These are phyloP conservation scores for Venturia effusa DNA, from an alignment of 2,329 filamentous ascomycete species.

Conservation along the genomic window DNA sequence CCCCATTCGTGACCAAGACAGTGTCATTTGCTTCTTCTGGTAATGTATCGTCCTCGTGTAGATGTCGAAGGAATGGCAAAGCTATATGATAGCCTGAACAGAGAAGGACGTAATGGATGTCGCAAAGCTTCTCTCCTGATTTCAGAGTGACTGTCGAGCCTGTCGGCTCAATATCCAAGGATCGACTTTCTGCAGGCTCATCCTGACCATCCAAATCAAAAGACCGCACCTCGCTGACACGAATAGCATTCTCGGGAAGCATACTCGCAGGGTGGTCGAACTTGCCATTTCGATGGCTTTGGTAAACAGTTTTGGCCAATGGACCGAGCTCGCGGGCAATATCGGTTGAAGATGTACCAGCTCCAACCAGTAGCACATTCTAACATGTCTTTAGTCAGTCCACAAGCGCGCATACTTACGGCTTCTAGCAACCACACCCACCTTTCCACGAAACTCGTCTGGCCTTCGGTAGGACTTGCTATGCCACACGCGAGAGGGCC, in stretches of 20 bases:
- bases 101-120: slow-evolving; percentile 70
- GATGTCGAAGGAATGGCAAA: slow-evolving; percentile 55
- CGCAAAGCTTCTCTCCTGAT: slow-evolving; percentile 40
- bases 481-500: slow-evolving; percentile 32
- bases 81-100: slow-evolving; percentile 85
- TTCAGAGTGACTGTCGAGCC: slow-evolving; percentile 47
- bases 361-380: slow-evolving; percentile 51
- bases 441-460: slow-evolving; percentile 51
- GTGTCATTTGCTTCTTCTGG: slow-evolving; percentile 39
- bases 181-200: slow-evolving; percentile 43
- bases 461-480: slow-evolving; percentile 71
- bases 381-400: slow-evolving; percentile 45
- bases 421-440: slow-evolving; percentile 71
- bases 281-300: slow-evolving; percentile 48
- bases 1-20: slow-evolving; percentile 53
- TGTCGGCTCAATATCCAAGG: slow-evolving; percentile 35
- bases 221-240: slow-evolving; percentile 19
- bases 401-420: slow-evolving; percentile 64
- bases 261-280: slow-evolving; percentile 47
- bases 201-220: slow-evolving; percentile 32
- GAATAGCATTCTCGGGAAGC: slow-evolving; percentile 40
- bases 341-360: slow-evolving; percentile 44
- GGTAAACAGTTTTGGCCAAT: slow-evolving; percentile 35
- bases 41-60: slow-evolving; percentile 32
- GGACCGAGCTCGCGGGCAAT: slow-evolving; percentile 42